Conservation (phyloP, 305 asterid species). For the Fraxinus nigra region DNA sequence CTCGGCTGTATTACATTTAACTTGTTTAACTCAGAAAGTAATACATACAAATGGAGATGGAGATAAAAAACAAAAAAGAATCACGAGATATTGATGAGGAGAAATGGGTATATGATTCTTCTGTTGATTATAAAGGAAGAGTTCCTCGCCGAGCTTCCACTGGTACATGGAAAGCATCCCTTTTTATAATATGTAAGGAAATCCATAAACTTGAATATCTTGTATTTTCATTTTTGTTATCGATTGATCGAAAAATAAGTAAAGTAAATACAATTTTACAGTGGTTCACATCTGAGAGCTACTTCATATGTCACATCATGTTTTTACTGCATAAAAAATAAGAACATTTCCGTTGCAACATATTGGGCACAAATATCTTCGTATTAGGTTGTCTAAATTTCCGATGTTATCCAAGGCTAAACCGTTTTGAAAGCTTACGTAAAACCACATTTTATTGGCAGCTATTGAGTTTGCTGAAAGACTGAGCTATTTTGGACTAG, state of each 20-base stretch:
- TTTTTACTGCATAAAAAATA: neutral
- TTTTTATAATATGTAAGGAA: slow-evolving; percentile 62
- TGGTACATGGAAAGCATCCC: slow-evolving; percentile 83
- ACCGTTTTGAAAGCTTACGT: slow-evolving; percentile 16
- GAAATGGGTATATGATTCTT: slow-evolving; percentile 72
- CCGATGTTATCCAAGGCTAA: slow-evolving; percentile 63
- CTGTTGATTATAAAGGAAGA: slow-evolving; percentile 64
- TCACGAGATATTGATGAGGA: slow-evolving; percentile 34
- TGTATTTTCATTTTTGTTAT: neutral
- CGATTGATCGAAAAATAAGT: slow-evolving; percentile 57
- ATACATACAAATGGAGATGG: slow-evolving; percentile 26
- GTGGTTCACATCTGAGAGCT: neutral
- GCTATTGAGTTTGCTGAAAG: slow-evolving; percentile 87
- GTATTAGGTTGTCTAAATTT: neutral
- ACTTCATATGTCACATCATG: neutral
- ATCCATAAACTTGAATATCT: neutral
- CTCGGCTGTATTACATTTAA: neutral
- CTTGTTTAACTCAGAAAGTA: neutral
- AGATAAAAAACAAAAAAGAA: slow-evolving; percentile 26
- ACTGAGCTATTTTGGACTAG: slow-evolving; percentile 73
- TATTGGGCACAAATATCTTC: neutral
- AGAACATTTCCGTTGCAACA: neutral
- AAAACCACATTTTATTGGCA: slow-evolving; percentile 21
- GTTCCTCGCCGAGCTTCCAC: slow-evolving; percentile 68
- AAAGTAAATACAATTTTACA: slow-evolving; percentile 4